Evolutionary conservation across 1,284 basidiomycete species (phyloP).

Genomic region (Pyrrhoderma lamaoense): DNA sequence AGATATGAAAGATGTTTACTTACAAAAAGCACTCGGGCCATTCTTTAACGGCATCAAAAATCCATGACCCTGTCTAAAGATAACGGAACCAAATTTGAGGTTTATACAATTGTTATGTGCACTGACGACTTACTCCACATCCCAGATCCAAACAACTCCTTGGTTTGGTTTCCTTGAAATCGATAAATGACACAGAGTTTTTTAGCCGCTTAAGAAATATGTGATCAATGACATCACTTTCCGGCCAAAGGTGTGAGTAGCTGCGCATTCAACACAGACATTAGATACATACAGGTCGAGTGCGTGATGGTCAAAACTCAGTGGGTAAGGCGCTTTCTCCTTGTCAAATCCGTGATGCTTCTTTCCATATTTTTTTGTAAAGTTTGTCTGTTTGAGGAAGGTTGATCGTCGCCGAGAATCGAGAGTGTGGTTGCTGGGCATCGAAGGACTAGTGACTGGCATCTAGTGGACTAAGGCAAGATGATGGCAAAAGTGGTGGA

Average conservation of each 20-base stretch:
- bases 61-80: constrained; percentile 58
- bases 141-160: constrained; percentile 55
- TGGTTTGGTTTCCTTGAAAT: constrained; percentile 41
- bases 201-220: constrained; percentile 41
- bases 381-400: constrained; percentile 45
- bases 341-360: constrained; percentile 57
- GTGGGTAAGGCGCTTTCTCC: constrained; percentile 66
- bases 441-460: not conserved
- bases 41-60: constrained; percentile 61
- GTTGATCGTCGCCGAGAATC: constrained; percentile 18
- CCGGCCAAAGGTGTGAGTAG: not conserved
- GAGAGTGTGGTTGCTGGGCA: constrained; percentile 1
- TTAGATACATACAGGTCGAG: constrained; percentile 55
- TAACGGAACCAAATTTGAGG: not conserved
- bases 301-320: constrained; percentile 56
- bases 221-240: constrained; percentile 53
- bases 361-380: constrained; percentile 50
- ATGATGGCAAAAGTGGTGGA: not conserved
- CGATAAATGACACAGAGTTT: constrained; percentile 47
- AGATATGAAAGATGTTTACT: too few species aligned
- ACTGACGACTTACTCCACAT: constrained; percentile 48
- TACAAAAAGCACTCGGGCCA: constrained; percentile 42
- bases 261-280: not conserved
- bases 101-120: too few species aligned
- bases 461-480: not conserved